phyloP scores from a whole-genome alignment of 2,329 filamentous ascomycete species.

The Beauveria caledonica region DNA sequence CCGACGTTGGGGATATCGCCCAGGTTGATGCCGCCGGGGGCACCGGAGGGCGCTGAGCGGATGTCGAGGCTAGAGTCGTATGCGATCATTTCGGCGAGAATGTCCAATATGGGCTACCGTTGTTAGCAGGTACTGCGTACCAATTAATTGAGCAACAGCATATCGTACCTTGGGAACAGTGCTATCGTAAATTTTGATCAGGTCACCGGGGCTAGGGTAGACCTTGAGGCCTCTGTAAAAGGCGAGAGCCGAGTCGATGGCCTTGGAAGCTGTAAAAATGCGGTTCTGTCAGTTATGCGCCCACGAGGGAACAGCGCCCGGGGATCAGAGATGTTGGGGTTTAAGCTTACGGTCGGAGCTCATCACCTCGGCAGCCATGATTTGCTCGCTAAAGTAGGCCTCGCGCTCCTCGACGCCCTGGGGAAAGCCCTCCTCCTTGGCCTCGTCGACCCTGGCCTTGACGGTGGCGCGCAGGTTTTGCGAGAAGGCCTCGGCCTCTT shows the following conservation, averaged over 20 bases:
- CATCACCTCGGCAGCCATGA: constrained; percentile 78
- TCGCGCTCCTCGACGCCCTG: constrained; percentile 86
- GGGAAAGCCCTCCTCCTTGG: constrained; percentile 88
- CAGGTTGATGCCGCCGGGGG: constrained; percentile 32
- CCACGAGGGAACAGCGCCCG: too few relatives aligned
- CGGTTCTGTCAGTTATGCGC: background rate
- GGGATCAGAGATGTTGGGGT: too few relatives aligned
- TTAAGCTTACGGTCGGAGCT: constrained; percentile 65
- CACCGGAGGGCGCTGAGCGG: constrained; percentile 27
- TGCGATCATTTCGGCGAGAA: constrained; percentile 96
- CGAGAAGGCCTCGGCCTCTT: constrained; percentile 57
- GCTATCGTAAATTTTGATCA: constrained; percentile 97
- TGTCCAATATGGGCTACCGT: constrained; percentile 77
- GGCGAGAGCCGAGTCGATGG: constrained; percentile 78
- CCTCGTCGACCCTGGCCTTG: constrained; percentile 65
- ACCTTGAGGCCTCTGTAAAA: constrained; percentile 99
- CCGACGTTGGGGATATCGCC: constrained; percentile 43
- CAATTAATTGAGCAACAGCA: background rate
- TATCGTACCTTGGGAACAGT: constrained; percentile 78
- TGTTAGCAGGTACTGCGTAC: constrained; percentile 14
- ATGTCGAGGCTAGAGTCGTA: constrained; percentile 70
- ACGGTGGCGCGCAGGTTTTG: constrained; percentile 65
- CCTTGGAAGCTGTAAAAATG: constrained; percentile 47
- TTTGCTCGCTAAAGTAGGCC: constrained; percentile 92
- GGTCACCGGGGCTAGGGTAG: constrained; percentile 84